These are phyloP conservation scores for Monosporozyma siamensis DNA, from an alignment of 805 yeast genomes.

Conservation along the genomic window DNA sequence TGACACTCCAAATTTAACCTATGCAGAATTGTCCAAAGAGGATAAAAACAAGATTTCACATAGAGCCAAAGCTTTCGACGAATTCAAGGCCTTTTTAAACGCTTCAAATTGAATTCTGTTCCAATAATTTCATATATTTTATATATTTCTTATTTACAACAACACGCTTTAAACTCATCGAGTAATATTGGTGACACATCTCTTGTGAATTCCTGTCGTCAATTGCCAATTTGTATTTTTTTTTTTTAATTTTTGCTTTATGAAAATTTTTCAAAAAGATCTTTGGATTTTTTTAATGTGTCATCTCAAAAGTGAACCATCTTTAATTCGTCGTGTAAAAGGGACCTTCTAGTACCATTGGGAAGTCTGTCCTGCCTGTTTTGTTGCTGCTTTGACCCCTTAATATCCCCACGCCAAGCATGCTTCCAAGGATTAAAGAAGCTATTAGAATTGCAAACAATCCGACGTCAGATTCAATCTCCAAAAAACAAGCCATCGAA, in stretches of 20 bases:
- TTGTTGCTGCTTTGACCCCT: neutral
- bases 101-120: no score
- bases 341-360: no score
- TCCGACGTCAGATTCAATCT: conserved; percentile 50
- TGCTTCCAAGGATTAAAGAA: conserved; percentile 59
- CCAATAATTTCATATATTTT: no score
- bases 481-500: conserved; percentile 48
- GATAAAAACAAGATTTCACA: conserved; percentile 80
- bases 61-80: conserved; percentile 71
- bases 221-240: no score
- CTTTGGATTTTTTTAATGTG: neutral
- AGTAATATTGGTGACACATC: no score
- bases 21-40: conserved; percentile 79
- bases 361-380: no score
- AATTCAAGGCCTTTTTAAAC: conserved; percentile 50
- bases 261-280: neutral
- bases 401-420: neutral
- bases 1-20: conserved; percentile 51
- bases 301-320: conserved; percentile 1
- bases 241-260: neutral
- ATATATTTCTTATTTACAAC: neutral
- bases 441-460: conserved; percentile 79
- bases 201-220: no score
- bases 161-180: no score
- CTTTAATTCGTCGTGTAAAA: no score